Evolutionary conservation across 139 green algal species (phyloP).

Genomic region (Diplosphaera chodatii): DNA sequence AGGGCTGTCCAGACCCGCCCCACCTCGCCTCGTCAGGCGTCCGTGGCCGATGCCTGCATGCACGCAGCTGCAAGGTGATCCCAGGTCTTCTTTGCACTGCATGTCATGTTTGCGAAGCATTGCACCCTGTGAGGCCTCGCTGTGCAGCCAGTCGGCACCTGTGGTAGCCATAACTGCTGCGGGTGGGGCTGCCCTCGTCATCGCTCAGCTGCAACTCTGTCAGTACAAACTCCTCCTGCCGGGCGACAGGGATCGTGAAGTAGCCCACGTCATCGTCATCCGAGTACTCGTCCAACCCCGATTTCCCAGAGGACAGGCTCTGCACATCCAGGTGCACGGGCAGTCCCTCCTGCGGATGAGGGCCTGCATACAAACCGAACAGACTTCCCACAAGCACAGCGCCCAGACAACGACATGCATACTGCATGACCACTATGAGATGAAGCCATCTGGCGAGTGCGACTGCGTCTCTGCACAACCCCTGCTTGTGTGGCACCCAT

Average conservation of each 20-base stretch:
- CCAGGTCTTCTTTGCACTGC: no score
- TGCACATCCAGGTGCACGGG: slow-evolving; percentile 3
- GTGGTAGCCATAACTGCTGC: slow-evolving; percentile 12
- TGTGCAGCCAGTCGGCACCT: no score
- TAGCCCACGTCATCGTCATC: slow-evolving; percentile 55
- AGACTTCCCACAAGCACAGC: no score
- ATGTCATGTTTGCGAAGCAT: no score
- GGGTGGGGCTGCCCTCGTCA: slow-evolving; percentile 19
- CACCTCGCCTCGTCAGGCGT: not conserved
- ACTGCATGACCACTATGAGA: no score
- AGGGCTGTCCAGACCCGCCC: not conserved
- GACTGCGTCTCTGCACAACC: no score
- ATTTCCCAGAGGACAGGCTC: not conserved
- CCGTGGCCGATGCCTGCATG: not conserved
- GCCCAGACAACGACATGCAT: no score
- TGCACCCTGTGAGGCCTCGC: no score
- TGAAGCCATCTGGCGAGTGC: no score
- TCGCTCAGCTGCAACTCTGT: slow-evolving; percentile 37
- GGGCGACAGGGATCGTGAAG: slow-evolving; percentile 29
- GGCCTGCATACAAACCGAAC: not conserved
- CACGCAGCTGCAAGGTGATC: no score
- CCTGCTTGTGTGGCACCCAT: no score
- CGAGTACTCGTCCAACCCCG: slow-evolving; percentile 64
- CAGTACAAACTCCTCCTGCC: slow-evolving; percentile 46
- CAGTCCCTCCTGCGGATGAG: not conserved